phyloP scores from a whole-genome alignment of 1,284 basidiomycete species.

The Leccinum griseonigrum region DNA sequence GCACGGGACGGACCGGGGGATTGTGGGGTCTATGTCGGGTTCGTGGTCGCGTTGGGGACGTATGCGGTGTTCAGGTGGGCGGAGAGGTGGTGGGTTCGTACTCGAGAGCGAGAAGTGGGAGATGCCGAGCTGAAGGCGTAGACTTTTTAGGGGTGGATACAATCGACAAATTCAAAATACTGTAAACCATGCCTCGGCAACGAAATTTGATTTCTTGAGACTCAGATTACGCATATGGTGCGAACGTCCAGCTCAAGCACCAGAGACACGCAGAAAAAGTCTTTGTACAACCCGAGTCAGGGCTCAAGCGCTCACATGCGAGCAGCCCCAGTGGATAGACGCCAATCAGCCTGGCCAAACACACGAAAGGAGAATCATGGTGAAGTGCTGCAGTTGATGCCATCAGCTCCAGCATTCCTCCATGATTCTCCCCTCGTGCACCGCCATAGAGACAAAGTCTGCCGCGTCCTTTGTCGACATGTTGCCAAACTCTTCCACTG shows the following conservation, averaged over 20 bases:
- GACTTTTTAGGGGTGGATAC: background rate
- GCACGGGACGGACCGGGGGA: conserved; percentile 51
- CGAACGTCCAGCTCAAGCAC: too few species aligned
- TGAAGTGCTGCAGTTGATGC: too few species aligned
- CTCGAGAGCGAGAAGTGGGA: background rate
- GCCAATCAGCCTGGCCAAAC: too few species aligned
- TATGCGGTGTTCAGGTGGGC: conserved; percentile 41
- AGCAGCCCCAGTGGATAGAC: too few species aligned
- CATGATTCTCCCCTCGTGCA: conserved; percentile 68
- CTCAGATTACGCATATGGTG: too few species aligned
- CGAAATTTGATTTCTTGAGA: background rate
- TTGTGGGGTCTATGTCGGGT: conserved; percentile 52
- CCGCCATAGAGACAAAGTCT: conserved; percentile 68
- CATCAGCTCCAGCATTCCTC: conserved; percentile 90
- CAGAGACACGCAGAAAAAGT: too few species aligned
- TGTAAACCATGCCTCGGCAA: background rate
- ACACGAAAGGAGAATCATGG: too few species aligned
- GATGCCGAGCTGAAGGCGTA: conserved; percentile 7
- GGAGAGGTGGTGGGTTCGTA: conserved; percentile 35
- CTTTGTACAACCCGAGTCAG: too few species aligned
- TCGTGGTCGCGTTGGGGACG: conserved; percentile 37
- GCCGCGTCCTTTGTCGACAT: conserved; percentile 58
- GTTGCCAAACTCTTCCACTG: conserved; percentile 53
- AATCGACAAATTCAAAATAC: background rate
- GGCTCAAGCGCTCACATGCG: too few species aligned